Percentiles rank a stretch among this genome's conserved stretches.
Conservation (phyloP, 2,329 filamentous ascomycete genomes). For the Beauveria scarabaeidicola region DNA sequence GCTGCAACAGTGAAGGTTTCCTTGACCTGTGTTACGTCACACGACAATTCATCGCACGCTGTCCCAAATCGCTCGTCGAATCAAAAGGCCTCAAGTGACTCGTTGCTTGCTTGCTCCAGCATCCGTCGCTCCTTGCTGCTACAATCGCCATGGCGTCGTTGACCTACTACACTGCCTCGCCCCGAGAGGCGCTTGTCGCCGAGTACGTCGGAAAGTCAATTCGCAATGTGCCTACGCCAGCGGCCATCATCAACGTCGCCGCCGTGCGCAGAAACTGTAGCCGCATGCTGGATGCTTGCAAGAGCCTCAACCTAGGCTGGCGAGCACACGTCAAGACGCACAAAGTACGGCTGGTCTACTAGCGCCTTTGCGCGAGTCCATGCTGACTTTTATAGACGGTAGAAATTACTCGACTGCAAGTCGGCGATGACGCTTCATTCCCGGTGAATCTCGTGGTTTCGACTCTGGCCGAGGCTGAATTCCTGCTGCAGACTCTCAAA, state of each 20-base stretch:
- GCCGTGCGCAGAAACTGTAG: slow-evolving; percentile 60
- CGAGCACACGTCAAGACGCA: slow-evolving; percentile 77
- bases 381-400: slow-evolving; percentile 43
- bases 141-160: slow-evolving; percentile 15
- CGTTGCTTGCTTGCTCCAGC: neutral
- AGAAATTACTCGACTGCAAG: slow-evolving; percentile 59
- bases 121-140: neutral
- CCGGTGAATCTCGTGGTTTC: slow-evolving; percentile 60
- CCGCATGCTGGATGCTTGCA: slow-evolving; percentile 59
- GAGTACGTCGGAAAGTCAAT: slow-evolving; percentile 48
- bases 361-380: neutral
- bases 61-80: neutral
- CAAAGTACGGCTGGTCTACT: slow-evolving; percentile 44
- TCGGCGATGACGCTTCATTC: slow-evolving; percentile 43
- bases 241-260: slow-evolving; percentile 59
- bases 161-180: slow-evolving; percentile 18
- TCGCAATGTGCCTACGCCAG: slow-evolving; percentile 53
- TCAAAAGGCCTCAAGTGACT: neutral
- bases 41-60: neutral
- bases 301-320: slow-evolving; percentile 54
- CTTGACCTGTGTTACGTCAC: neutral
- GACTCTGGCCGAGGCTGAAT: slow-evolving; percentile 66
- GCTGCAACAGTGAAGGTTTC: too few relatives aligned
- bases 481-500: slow-evolving; percentile 50
- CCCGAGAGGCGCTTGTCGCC: slow-evolving; percentile 17